Evolutionary conservation across 768 basidiomycete genomes (phyloP), one percentile per base, ranked within the genome.

Genomic region (Mrakia blollopis): DNA sequence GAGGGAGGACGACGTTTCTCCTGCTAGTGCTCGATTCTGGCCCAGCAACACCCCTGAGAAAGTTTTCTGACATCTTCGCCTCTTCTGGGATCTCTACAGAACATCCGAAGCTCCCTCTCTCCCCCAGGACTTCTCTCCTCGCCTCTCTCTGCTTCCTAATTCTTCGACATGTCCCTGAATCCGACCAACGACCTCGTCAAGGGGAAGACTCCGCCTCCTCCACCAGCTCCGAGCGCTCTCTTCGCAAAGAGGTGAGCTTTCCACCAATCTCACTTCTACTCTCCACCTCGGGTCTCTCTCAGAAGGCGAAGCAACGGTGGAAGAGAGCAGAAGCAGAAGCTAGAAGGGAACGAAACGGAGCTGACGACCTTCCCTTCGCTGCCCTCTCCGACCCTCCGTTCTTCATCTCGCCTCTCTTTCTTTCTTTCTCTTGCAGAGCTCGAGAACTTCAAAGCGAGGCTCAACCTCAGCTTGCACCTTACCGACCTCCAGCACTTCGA

Each of bases 361-460:
- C 62, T 32, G 54, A 60, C 18, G 21, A 61, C 75, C 50, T 77
- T 69, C 52, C 25, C 68, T 77, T 69, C 68, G 37, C 2, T 41
- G 47, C 67, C 28, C 54, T 75, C 50, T 28, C 44, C 63, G 21
- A 28, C 41, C 35, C 39, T 47, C 25, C 62, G n/a, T 25, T 21
- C 73, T 63, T 50, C 65, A 63, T 63, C 61, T 39, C 47, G 23
- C 76, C 69, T 79, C 79, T 83, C 65, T 54, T 39, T 52, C 35
- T 7, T 74, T 79, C 79, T 83, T 68, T 54, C 44, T 52, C 35
- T 7, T 74, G 5, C 81, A 95, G 94, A 81, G 92, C 93, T 74
- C 87, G 93, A 81, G 94, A 96, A 84, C 86, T 94, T 57, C 90
- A 92, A 82, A 89, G 89, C 73, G 91, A 92, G 83, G 90, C 91